These are phyloP conservation scores for Chrysoporthe cubensis DNA, from an alignment of 2,329 filamentous ascomycete genomes.

Conservation along the genomic window DNA sequence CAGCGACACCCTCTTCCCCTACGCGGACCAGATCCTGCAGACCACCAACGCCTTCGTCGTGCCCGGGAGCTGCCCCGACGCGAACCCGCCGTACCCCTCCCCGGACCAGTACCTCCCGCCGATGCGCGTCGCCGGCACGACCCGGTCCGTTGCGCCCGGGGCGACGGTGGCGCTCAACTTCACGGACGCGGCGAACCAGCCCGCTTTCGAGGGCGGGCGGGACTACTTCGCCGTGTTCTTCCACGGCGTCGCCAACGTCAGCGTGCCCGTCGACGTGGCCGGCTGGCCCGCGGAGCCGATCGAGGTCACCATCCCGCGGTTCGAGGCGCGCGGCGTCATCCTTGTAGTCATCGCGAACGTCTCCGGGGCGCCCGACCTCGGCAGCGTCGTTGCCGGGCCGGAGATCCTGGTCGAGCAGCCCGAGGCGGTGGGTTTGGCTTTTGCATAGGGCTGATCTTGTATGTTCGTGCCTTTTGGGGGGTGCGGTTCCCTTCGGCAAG, in stretches of 20 bases:
- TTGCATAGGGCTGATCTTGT: neutral
- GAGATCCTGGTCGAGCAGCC: constrained; percentile 44
- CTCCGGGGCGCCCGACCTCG: constrained; percentile 41
- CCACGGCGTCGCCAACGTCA: constrained; percentile 42
- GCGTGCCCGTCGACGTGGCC: constrained; percentile 41
- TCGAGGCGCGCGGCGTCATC: constrained; percentile 44
- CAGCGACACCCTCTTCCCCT: constrained; percentile 45
- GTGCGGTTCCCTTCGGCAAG: too few relatives aligned
- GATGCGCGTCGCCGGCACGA: constrained; percentile 35
- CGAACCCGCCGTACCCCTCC: constrained; percentile 43
- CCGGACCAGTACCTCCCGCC: constrained; percentile 42
- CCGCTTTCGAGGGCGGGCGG: constrained; percentile 32
- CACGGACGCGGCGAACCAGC: constrained; percentile 36
- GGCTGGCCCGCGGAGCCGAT: constrained; percentile 33
- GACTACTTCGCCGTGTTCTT: constrained; percentile 48
- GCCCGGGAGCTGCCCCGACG: constrained; percentile 36
- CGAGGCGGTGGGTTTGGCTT: neutral
- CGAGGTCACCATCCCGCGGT: constrained; percentile 40
- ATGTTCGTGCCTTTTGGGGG: too few relatives aligned
- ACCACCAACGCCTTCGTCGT: constrained; percentile 39
- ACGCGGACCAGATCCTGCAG: constrained; percentile 47
- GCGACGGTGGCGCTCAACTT: constrained; percentile 39
- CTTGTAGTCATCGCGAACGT: constrained; percentile 42
- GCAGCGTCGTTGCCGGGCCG: constrained; percentile 45
- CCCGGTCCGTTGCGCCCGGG: constrained; percentile 37